phyloP scores from a whole-genome alignment of 805 yeast genomes.

The Grigorovia transvaalensis region DNA sequence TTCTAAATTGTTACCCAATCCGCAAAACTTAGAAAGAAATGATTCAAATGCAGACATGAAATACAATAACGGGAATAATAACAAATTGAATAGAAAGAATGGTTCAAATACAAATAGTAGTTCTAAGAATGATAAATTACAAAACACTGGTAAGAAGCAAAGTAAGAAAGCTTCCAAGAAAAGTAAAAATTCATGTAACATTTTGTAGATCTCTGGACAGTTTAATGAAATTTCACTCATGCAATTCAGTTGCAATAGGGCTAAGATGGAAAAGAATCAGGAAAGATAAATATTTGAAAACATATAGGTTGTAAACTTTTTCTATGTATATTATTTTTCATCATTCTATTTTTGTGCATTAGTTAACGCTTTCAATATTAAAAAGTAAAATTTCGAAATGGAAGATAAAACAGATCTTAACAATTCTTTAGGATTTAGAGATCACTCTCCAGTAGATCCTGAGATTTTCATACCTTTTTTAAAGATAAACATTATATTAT shows the following conservation, averaged over 20 bases:
- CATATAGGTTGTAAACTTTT: neutral
- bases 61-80: neutral
- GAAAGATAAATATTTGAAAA: neutral
- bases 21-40: neutral
- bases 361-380: too few species aligned
- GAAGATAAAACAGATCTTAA: too few species aligned
- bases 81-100: neutral
- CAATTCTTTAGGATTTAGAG: neutral
- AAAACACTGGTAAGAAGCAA: neutral
- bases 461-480: neutral
- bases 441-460: neutral
- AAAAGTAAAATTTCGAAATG: too few species aligned
- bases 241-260: too few species aligned
- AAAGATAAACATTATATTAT: too few species aligned
- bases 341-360: neutral
- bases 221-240: neutral
- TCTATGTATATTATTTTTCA: neutral
- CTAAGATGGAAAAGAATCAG: neutral
- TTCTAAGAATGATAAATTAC: neutral
- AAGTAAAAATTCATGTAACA: neutral
- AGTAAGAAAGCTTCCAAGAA: neutral
- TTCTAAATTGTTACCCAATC: neutral
- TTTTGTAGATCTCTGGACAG: neutral
- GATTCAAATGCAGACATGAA: neutral
- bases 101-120: neutral